phyloP scores from a whole-genome alignment of 2,329 filamentous ascomycete genomes.

The Pseudopithomyces maydicus region DNA sequence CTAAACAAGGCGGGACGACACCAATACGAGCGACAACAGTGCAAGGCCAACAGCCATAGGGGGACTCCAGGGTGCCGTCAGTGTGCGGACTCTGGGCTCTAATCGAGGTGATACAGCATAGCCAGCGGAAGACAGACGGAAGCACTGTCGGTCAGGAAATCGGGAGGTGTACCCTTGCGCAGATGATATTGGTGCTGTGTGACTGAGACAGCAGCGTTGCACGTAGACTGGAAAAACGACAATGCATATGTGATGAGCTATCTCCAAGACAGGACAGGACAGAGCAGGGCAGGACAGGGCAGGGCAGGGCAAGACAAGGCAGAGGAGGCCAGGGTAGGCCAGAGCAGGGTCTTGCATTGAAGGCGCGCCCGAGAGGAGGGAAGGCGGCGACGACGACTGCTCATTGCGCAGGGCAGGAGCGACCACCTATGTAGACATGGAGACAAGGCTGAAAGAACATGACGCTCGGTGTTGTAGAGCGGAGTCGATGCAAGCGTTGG shows the following conservation, averaged over 20 bases:
- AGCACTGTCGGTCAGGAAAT: slow-evolving; percentile 22
- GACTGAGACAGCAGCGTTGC: slow-evolving; percentile 20
- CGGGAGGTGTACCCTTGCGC: slow-evolving; percentile 11
- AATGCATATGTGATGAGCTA: slow-evolving; percentile 7
- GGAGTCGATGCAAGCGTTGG: neutral
- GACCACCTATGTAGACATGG: no score
- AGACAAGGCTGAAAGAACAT: no score
- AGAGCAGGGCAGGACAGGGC: neutral
- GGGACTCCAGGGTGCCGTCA: slow-evolving; percentile 14
- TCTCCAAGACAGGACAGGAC: slow-evolving; percentile 4
- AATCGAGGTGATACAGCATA: slow-evolving; percentile 35
- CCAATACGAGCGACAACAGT: slow-evolving; percentile 18
- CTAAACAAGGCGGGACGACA: neutral
- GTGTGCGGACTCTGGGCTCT: slow-evolving; percentile 8
- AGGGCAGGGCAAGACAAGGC: neutral
- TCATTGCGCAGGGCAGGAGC: no score
- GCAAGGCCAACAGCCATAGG: slow-evolving; percentile 25
- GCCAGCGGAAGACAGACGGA: slow-evolving; percentile 15
- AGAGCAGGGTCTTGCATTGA: no score
- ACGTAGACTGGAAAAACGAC: slow-evolving; percentile 14
- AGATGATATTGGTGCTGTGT: slow-evolving; percentile 26
- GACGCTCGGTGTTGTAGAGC: neutral
- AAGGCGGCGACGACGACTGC: no score
- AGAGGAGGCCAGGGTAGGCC: no score
- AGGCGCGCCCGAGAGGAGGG: no score